Conservation (phyloP, 179 eudicot species). For the Amaranthus tricolor region DNA sequence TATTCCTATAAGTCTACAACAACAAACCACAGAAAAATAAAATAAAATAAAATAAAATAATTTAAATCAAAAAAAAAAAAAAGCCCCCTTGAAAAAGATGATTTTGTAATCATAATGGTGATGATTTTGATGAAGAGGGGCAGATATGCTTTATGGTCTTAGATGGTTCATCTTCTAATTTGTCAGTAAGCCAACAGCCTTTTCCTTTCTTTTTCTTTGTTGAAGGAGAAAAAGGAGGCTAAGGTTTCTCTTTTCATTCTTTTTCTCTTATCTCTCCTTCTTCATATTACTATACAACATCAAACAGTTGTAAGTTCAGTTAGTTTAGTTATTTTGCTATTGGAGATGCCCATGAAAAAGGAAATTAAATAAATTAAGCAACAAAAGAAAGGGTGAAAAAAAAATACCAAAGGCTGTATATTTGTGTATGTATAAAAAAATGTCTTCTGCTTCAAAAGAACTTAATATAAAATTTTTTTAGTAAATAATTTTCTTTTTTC, state of each 20-base stretch:
- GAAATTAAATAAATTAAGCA: not conserved
- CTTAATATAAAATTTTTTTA: no score
- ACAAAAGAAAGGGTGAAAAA: not conserved
- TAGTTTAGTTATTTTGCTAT: conserved; percentile 24
- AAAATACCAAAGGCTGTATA: conserved; percentile 7
- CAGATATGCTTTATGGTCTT: conserved; percentile 33
- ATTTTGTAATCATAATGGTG: conserved; percentile 50
- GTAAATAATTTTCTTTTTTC: no score
- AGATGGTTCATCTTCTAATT: conserved; percentile 25
- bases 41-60: conserved; percentile 25
- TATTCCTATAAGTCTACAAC: not conserved
- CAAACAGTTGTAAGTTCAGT: conserved; percentile 27
- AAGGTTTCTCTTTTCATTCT: conserved; percentile 14
- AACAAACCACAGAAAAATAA: not conserved
- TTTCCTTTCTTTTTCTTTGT: conserved; percentile 21
- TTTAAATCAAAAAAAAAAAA: conserved; percentile 12
- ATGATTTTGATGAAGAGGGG: conserved; percentile 49
- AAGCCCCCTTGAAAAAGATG: conserved; percentile 24
- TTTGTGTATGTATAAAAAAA: not conserved
- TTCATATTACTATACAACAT: conserved; percentile 29
- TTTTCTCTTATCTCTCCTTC: conserved; percentile 23
- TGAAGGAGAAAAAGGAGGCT: not conserved
- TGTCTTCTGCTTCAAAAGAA: not conserved
- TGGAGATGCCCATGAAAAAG: not conserved
- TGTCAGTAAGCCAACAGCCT: conserved; percentile 42